Base-by-base conservation (phyloP, 2,329 filamentous ascomycete genomes). In the Dactylonectria macrodidyma region DNA sequence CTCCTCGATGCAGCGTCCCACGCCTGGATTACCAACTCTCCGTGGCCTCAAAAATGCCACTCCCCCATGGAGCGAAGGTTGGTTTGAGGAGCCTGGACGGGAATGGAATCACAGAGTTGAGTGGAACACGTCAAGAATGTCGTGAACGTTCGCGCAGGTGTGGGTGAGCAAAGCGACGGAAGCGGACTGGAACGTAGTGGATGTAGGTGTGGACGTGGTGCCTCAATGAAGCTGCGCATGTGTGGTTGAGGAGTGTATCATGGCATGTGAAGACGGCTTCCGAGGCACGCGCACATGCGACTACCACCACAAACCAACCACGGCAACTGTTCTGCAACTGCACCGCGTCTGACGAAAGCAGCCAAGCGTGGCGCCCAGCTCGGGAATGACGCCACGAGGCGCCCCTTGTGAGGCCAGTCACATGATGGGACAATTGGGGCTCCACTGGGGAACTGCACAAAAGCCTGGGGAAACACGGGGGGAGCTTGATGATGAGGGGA, bases 181-280 rank as follows among this genome's bases (percentile, higher is more conserved):
- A 54, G 41, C 33, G 46, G 64, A 61, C 60, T 69, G 59, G 56
- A 44, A 34, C 33, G 48, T 44, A 7, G 60, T 59, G 58, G 41
- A 52, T 34, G 62, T 56, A 24, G 33, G 11, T 44, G 55, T 51
- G 34, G 47, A 41, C 54, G 52, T 69, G 65, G 55, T 67, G 51
- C 65, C 46, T 59, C 65, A 58, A 65, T 61, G 61, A 33, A 34
- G 60, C 56, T 64, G 41, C 41, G 50, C 19, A 16, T 48, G 30
- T 56, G 55, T 59, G 52, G 54, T 61, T 60, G 57, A 57, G 46
- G 60, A 50, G 65, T 47, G 22, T 61, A 62, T 68, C 67, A 74
- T 74, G 70, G 72, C 75, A 76, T 76, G 75, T 76, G 75, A 76
- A 76, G 66, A 70, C 63, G 59, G 65, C 69, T 75, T 74, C 75